phyloP scores from a whole-genome alignment of 2,329 filamentous ascomycete species.

The Fonsecaea monophora region DNA sequence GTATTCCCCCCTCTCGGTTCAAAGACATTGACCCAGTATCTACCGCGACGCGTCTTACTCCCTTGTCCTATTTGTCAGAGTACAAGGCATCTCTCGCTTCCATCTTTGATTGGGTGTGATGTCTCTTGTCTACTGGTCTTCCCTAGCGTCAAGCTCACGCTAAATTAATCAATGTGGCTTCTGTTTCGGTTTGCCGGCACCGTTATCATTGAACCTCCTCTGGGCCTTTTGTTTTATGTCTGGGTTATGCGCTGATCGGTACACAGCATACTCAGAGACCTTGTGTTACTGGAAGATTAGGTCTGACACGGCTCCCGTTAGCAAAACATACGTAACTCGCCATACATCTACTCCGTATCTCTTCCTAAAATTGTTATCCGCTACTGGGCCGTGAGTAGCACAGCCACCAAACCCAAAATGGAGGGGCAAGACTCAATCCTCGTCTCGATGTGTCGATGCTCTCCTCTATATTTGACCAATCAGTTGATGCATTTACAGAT shows the following conservation, averaged over 20 bases:
- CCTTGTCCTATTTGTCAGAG: neutral
- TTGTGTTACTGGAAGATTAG: neutral
- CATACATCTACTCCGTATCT: neutral
- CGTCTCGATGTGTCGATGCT: neutral
- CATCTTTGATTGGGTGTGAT: neutral
- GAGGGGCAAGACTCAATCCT: neutral
- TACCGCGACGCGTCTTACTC: neutral
- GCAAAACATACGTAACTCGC: neutral
- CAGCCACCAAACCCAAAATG: conserved; percentile 2
- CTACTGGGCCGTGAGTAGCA: neutral
- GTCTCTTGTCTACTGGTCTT: neutral
- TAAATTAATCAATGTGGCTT: neutral
- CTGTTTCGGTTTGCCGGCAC: neutral
- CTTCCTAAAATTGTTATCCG: neutral
- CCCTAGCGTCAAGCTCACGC: conserved; percentile 2
- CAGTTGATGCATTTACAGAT: neutral
- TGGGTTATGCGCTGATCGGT: neutral
- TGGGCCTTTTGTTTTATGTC: neutral
- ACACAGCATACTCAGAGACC: neutral
- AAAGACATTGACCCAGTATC: neutral
- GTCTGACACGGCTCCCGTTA: neutral
- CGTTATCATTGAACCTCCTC: conserved; percentile 10
- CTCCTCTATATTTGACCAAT: conserved; percentile 1
- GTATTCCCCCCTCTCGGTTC: neutral
- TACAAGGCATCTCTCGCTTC: neutral